Evolutionary conservation across 345 rosid genomes (phyloP).

Genomic region (Eucalyptus virginea): DNA sequence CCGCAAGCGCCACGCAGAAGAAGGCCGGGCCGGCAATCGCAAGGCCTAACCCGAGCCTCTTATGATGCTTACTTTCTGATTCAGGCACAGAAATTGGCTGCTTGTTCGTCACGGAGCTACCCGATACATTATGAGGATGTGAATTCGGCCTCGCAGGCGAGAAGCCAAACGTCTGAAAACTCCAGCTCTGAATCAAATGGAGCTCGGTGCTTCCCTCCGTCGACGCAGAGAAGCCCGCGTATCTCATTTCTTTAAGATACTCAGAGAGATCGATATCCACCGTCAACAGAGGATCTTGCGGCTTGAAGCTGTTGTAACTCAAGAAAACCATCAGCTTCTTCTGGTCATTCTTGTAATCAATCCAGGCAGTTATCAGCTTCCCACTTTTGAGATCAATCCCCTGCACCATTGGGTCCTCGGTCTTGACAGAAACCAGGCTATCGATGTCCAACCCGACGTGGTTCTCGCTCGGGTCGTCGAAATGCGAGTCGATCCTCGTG

Average conservation of each 20-base stretch:
- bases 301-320: constrained; percentile 51
- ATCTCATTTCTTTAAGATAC: constrained; percentile 43
- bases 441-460: constrained; percentile 78
- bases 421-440: constrained; percentile 54
- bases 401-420: constrained; percentile 33
- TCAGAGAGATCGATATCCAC: constrained; percentile 56
- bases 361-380: constrained; percentile 56
- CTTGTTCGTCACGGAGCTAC: constrained; percentile 23
- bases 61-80: constrained; percentile 19
- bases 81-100: constrained; percentile 24
- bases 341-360: constrained; percentile 76
- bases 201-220: constrained; percentile 94
- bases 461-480: constrained; percentile 58
- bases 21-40: constrained; percentile 75
- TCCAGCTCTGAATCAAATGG: constrained; percentile 72
- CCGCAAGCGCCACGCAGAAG: constrained; percentile 46
- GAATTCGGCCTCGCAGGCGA: constrained; percentile 38
- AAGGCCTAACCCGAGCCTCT: constrained; percentile 51
- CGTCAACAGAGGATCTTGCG: constrained; percentile 37
- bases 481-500: constrained; percentile 47
- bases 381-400: constrained; percentile 77
- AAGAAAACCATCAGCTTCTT: constrained; percentile 48
- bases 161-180: constrained; percentile 59
- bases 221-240: constrained; percentile 84
- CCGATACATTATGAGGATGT: constrained; percentile 70